Evolutionary conservation across 148 eudicot species (phyloP), one percentile per base, ranked within the genome.

Genomic region (Silene latifolia): DNA sequence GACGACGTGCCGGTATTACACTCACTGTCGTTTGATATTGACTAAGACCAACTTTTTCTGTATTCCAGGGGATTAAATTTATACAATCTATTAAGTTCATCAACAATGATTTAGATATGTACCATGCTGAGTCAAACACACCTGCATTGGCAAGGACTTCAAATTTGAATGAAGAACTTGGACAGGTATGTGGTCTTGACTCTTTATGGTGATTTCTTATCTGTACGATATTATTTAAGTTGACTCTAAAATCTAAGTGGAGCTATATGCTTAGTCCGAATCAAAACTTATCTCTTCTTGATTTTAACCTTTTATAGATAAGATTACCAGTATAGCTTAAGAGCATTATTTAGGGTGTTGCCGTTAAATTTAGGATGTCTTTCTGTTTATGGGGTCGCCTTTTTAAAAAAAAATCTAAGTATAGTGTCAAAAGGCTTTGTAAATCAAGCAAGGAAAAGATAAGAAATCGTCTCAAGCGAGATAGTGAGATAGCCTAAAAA

Each of bases 81-180:
- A 66, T 95, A 56, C 99, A 95, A 78, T 95, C 92, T 73, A 85
- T 85, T 80, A 85, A 95, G 85, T 95, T 89, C 78, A 95, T 95
- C 83, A 92, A 95, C 82, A 89, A 92, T 78, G 99, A 95, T 78
- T 84, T 95, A 79, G 87, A 84, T 77, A 95, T 95, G 99, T 95
- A 89, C 79, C 97, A 95, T 79, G 83, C 83, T 70, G 97, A 89
- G 78, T 85, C 91, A 74, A 90, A 92, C 78, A 95, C 97, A 35
- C 92, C 97, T 73, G 99, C 99, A 44, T 86, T 85, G 88, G 99
- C 99, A 69, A 86, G 99, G 47, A 95, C 99, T 59, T 95, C 99
- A 76, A 95, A 95, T 85, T 86, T 95, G 59, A 95, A 95, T 80
- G 99, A 95, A 89, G 99, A 95, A 83, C 99, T 95, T 89, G 99